phyloP scores from a whole-genome alignment of 2,329 filamentous ascomycete species.

The Penicillium sp. region DNA sequence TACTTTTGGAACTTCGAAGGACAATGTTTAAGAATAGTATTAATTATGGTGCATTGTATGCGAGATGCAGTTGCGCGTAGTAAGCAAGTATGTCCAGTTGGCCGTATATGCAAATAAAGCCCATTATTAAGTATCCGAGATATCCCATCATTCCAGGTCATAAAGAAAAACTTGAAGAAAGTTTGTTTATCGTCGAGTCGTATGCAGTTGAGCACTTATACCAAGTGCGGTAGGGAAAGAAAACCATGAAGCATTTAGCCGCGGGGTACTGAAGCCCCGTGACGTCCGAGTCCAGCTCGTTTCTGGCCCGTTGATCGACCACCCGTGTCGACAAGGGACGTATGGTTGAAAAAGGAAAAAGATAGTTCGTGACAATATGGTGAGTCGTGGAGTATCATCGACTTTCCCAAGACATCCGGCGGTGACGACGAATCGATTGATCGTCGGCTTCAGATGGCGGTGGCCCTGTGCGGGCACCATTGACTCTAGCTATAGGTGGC shows the following conservation, averaged over 20 bases:
- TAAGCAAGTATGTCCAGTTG: conserved; percentile 1
- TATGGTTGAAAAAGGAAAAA: neutral
- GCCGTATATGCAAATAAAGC: conserved; percentile 4
- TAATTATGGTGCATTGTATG: too few species aligned
- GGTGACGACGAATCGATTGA: conserved; percentile 25
- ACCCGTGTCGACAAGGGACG: neutral
- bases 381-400: conserved; percentile 14
- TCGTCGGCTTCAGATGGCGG: conserved; percentile 27
- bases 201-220: conserved; percentile 13
- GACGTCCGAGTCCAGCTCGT: conserved; percentile 20
- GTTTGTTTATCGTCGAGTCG: conserved; percentile 15
- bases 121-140: conserved; percentile 20
- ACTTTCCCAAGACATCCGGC: conserved; percentile 35
- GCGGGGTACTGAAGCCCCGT: too few species aligned
- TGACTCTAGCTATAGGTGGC: conserved; percentile 30
- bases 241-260: neutral
- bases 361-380: neutral
- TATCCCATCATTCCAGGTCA: conserved; percentile 14
- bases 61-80: neutral
- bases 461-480: conserved; percentile 34
- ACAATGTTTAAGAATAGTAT: too few species aligned
- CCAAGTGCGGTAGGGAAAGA: neutral
- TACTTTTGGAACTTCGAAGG: too few species aligned
- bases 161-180: neutral
- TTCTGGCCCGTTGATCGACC: conserved; percentile 9